phyloP scores from a whole-genome alignment of 257 asterid species.

The Ilex aquifolium region DNA sequence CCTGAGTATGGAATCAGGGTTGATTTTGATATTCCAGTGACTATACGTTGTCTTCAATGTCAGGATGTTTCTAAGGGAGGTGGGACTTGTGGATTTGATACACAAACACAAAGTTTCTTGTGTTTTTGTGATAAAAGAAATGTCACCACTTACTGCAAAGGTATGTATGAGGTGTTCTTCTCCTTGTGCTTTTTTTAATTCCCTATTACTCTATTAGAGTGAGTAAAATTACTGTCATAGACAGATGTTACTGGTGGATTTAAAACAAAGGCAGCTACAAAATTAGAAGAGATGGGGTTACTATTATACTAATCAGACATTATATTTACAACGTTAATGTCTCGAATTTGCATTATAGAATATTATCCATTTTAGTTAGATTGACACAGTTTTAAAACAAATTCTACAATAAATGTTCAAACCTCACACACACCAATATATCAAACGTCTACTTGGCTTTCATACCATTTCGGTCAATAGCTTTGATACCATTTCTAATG shows the following conservation, averaged over 20 bases:
- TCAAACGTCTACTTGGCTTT: no score
- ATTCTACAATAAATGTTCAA: no score
- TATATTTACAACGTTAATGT: no score
- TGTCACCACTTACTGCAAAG: slow-evolving; percentile 61
- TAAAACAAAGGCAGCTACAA: neutral
- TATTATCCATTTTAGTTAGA: no score
- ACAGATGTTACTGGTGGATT: no score
- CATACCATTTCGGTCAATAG: no score
- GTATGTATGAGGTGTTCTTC: slow-evolving; percentile 15
- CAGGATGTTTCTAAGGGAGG: slow-evolving; percentile 55
- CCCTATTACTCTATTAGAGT: no score
- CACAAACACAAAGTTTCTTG: slow-evolving; percentile 51
- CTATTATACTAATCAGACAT: neutral
- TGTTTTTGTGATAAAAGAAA: slow-evolving; percentile 77
- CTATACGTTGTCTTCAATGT: slow-evolving; percentile 56
- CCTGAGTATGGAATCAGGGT: slow-evolving; percentile 86
- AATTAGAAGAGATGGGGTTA: no score
- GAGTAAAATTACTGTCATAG: neutral
- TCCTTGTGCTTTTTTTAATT: neutral
- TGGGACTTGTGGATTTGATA: slow-evolving; percentile 75
- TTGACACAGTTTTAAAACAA: no score
- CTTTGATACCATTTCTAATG: no score
- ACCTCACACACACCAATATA: no score
- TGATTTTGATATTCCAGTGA: slow-evolving; percentile 83
- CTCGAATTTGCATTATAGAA: neutral